phyloP scores from a whole-genome alignment of 306 rosid species.

The Cyamopsis tetragonoloba region DNA sequence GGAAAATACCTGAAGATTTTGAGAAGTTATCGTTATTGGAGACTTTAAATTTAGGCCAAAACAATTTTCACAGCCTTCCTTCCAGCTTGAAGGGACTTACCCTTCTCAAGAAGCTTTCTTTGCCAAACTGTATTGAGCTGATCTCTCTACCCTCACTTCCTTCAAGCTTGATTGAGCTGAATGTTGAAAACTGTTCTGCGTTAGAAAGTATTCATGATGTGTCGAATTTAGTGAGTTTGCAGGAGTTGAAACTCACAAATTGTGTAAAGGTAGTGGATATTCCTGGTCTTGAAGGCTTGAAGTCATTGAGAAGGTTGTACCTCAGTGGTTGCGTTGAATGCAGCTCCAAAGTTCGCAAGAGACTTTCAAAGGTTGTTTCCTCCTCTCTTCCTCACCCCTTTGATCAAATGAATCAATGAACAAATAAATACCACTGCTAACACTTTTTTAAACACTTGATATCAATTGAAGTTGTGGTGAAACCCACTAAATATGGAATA shows the following conservation, averaged over 20 bases:
- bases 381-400: not conserved
- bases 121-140: slow-evolving; percentile 41
- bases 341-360: slow-evolving; percentile 32
- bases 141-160: slow-evolving; percentile 63
- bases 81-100: slow-evolving; percentile 53
- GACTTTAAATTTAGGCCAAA: slow-evolving; percentile 38
- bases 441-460: too few relatives aligned
- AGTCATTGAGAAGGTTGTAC: slow-evolving; percentile 49
- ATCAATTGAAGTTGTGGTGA: too few relatives aligned
- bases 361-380: slow-evolving; percentile 53
- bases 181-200: slow-evolving; percentile 42
- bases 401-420: not conserved
- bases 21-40: slow-evolving; percentile 45
- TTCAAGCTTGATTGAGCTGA: slow-evolving; percentile 45
- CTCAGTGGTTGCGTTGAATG: slow-evolving; percentile 49
- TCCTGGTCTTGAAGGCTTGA: slow-evolving; percentile 61
- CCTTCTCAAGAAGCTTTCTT: slow-evolving; percentile 31
- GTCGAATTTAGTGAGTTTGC: slow-evolving; percentile 44
- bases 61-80: slow-evolving; percentile 55
- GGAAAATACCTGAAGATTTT: slow-evolving; percentile 53
- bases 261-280: slow-evolving; percentile 52
- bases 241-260: slow-evolving; percentile 47
- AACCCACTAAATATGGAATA: too few relatives aligned
- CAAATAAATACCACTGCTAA: too few relatives aligned
- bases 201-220: slow-evolving; percentile 46